These are phyloP conservation scores for Geosiphon pyriformis DNA, from an alignment of 192 early-diverging fungal genomes.

Conservation along the genomic window DNA sequence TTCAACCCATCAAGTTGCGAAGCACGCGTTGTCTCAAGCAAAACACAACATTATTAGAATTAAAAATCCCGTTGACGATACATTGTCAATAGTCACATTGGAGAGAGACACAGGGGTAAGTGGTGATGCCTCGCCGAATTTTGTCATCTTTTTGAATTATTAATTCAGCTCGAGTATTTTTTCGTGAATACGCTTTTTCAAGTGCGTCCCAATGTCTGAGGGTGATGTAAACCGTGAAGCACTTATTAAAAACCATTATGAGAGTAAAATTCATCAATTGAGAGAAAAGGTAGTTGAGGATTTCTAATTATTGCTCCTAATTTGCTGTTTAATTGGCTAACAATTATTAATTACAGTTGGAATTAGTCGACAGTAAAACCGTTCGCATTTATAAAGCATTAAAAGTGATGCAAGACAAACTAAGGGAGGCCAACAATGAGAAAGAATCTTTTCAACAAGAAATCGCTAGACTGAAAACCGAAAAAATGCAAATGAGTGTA, in stretches of 20 bases:
- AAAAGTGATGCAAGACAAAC: conserved; percentile 10
- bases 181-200: too few species aligned
- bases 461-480: conserved; percentile 2
- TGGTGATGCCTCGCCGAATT: conserved; percentile 24
- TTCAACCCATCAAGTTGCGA: too few species aligned
- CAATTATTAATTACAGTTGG: conserved; percentile 1
- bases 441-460: conserved; percentile 8
- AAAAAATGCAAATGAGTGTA: conserved; percentile 1
- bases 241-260: conserved; percentile 43
- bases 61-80: too few species aligned
- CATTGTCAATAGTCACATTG: conserved; percentile 6
- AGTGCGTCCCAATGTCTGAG: not conserved
- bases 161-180: not conserved
- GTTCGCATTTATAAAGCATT: conserved; percentile 3
- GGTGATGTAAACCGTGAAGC: conserved; percentile 25
- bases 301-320: too few species aligned
- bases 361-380: conserved; percentile 16
- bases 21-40: too few species aligned
- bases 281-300: conserved; percentile 25
- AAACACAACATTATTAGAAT: too few species aligned
- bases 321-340: not conserved
- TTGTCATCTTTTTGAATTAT: not conserved
- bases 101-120: conserved; percentile 34
- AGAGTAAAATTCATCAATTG: conserved; percentile 37
- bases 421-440: not conserved